Conservation (phyloP, 306 rosid genomes). For the Cyamopsis tetragonoloba region DNA sequence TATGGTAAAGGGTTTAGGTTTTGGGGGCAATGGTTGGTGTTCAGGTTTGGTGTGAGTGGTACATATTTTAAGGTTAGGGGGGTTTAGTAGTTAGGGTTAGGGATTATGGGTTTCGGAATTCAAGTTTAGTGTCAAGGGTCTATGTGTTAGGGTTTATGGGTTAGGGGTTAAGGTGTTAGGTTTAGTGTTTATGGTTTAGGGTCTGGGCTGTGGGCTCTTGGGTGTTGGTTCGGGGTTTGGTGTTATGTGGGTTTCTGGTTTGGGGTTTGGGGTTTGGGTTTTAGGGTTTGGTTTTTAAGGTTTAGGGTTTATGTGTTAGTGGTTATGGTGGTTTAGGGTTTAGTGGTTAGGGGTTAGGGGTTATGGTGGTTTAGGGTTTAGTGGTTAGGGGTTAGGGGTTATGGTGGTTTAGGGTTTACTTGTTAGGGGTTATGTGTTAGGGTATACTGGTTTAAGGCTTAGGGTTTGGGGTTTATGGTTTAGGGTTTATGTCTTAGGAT, state of each 20-base stretch:
- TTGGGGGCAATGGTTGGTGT: background rate
- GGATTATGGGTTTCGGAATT: no score
- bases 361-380: background rate
- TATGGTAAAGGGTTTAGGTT: background rate
- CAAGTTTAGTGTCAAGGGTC: background rate
- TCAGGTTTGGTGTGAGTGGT: no score
- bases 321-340: background rate
- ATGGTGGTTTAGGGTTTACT: no score
- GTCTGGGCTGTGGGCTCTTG: background rate
- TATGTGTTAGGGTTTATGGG: background rate
- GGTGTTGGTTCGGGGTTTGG: no score
- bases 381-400: no score
- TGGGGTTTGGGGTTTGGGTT: background rate
- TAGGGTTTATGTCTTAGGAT: no score
- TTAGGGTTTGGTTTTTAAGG: background rate
- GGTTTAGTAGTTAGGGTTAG: background rate
- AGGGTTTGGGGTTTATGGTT: no score
- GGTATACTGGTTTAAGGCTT: no score
- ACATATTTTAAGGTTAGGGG: background rate
- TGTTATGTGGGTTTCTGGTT: background rate
- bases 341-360: background rate
- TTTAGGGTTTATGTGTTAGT: background rate
- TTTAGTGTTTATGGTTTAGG: background rate
- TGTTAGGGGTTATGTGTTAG: no score
- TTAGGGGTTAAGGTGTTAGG: background rate